Base-by-base conservation (phyloP, 805 yeast species). In the Suhomyces vadensis region DNA sequence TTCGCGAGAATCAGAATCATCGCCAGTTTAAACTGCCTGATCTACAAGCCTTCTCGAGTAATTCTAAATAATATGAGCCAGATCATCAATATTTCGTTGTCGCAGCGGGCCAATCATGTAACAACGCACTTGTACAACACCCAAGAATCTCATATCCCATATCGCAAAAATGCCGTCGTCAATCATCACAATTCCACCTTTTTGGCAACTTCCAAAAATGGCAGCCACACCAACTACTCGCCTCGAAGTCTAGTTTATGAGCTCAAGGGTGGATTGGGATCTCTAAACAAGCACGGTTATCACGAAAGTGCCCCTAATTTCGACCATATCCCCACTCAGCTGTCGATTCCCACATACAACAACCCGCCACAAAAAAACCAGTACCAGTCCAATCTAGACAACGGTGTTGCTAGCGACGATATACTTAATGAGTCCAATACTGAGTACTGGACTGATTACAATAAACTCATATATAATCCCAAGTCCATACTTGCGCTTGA, bases 221-320 rank as follows among this genome's bases (percentile, higher is more conserved):
- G 46, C 10, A 52, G 50, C 4, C 54, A 81, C n/a, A 54, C 58
- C 41, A 69, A 65, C 50, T 88, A 81, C 58, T 73, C 84, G n/a
- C 98, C 99, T 1, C 67, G 98, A 43, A 79, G 87, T 0, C 55
- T 89, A 26, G 55, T 89, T n/a, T 88, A 91, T 83, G 98, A 94
- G 49, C 75, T 82, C 37, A 69, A 74, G 16, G 83, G 85, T 39
- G 96, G 96, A 0, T 78, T 74, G 56, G 97, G 97, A 0, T 68
- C 88, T 0, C 61, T 87, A 36, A 76, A 79, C 1, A 73, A 71
- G 44, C 75, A 64, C 55, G 85, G 81, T 43, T 81, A 78, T 48
- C 66, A 64, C 36, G 65, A 55, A 36, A 41, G 46, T 8, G 39
- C 41, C 5, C 24, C 47, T 7, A 38, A 21, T 22, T 27, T 44